Percentiles rank a stretch among this genome's conserved stretches.
phyloP scores from a whole-genome alignment of 2,329 filamentous ascomycete species.

The Colletotrichum higginsianum region DNA sequence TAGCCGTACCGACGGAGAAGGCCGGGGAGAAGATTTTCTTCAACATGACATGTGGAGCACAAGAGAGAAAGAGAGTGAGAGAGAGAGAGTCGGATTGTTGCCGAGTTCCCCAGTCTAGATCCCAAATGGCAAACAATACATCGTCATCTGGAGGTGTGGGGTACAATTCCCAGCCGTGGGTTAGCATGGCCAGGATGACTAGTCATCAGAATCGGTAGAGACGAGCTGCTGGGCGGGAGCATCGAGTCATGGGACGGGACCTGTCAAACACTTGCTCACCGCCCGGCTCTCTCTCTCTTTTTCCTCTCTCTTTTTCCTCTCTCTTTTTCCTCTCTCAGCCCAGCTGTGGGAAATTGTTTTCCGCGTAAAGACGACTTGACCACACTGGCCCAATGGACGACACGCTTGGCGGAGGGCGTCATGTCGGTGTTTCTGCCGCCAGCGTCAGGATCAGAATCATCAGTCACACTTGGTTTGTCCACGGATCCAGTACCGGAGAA shows the following conservation, averaged over 20 bases:
- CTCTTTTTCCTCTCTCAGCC: too few relatives aligned
- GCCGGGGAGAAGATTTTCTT: not conserved
- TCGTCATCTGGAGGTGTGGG: conserved; percentile 26
- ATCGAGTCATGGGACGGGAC: conserved; percentile 30
- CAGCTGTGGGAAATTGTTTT: too few relatives aligned
- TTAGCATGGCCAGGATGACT: conserved; percentile 18
- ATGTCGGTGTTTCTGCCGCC: conserved; percentile 1
- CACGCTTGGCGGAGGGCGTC: not conserved
- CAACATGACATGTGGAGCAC: not conserved
- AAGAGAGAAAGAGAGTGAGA: too few relatives aligned
- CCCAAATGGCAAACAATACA: conserved; percentile 3
- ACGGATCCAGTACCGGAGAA: conserved; percentile 15
- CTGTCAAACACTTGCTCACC: not conserved
- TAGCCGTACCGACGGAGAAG: conserved; percentile 19
- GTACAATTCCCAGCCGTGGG: not conserved
- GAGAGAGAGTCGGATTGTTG: conserved; percentile 19
- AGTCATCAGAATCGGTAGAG: conserved; percentile 4
- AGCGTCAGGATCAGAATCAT: not conserved
- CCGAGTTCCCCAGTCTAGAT: conserved; percentile 22
- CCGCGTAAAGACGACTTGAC: too few relatives aligned
- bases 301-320: too few relatives aligned
- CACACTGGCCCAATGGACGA: too few relatives aligned
- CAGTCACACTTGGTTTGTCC: too few relatives aligned
- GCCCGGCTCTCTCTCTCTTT: not conserved
- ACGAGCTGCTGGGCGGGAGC: not conserved